Base-by-base conservation (phyloP, 768 basidiomycete genomes). In the Boletus eberwhitei region DNA sequence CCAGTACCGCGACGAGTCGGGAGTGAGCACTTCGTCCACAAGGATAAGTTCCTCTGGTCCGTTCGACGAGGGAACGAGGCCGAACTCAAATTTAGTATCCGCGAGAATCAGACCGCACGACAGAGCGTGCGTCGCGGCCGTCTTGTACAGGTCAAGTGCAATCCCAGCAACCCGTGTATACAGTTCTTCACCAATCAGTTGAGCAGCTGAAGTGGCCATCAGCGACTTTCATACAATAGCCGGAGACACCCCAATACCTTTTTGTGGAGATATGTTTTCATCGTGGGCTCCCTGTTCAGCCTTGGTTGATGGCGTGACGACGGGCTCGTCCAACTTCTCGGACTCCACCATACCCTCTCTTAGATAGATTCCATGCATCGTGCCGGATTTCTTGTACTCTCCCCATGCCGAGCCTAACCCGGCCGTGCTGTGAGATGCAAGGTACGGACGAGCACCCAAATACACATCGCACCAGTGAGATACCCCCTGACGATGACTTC, bases 31-130 rank as follows among this genome's bases (percentile, higher is more conserved):
- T 68, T 99, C 97, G 71, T 99, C 97, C 60, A 98, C 87, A 45
- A 98, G 81, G 58, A 96, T 90, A 22, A 98, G 77, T 24, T 82
- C 71, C 71, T 77, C 61, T 68, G 68, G 7, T 61, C 61, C 64
- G 35, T 60, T 60, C 9, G 64, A 52, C 8, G 74, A 71, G 4
- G 75, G 76, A 45, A 93, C 64, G 41, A 98, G 81, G 6, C 97
- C 97, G 65, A 99, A 99, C 74, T 98, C 97, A 71, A 98, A 98
- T 70, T 99, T 99, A 38, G 95, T 98, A 71, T 99, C 96, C 22
- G 94, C 97, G 41, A 99, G 85, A 64, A 98, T 97, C 53, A 98
- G 77, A 17, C 93, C 95, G 5, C 84, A 80, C 7, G 80, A 77
- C 26, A 76, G 73, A 9, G 93, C 90, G 63, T 92, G 83, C 26